A percentile compares a stretch with the other conserved stretches of the same genome.
phyloP scores from a whole-genome alignment of 129 eudicot genomes.

The Logfia minima region DNA sequence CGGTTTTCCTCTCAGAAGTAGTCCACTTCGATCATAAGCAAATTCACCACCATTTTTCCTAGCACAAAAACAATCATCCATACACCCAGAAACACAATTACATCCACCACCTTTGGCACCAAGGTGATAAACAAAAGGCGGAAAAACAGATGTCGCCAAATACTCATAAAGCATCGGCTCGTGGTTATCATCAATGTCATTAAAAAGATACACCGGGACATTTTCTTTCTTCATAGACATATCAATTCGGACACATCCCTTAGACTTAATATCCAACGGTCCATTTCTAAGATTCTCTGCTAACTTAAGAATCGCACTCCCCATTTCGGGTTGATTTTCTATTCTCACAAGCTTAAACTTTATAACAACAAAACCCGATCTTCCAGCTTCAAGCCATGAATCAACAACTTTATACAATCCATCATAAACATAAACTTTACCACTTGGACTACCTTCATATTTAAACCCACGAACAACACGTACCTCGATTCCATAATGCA shows the following conservation, averaged over 20 bases:
- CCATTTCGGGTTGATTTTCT: slow-evolving; percentile 70
- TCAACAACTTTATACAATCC: slow-evolving; percentile 59
- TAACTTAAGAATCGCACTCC: slow-evolving; percentile 48
- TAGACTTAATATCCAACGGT: slow-evolving; percentile 48
- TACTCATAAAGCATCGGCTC: slow-evolving; percentile 65
- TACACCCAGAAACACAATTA: slow-evolving; percentile 58
- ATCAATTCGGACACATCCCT: slow-evolving; percentile 54
- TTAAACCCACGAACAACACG: slow-evolving; percentile 41
- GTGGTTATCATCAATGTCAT: slow-evolving; percentile 57
- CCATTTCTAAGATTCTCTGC: slow-evolving; percentile 49
- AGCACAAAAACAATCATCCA: slow-evolving; percentile 58
- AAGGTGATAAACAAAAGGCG: slow-evolving; percentile 46
- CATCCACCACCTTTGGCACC: slow-evolving; percentile 45
- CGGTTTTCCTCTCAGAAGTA: slow-evolving; percentile 58
- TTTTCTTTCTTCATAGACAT: slow-evolving; percentile 60
- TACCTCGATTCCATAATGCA: slow-evolving; percentile 37
- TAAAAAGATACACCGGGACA: slow-evolving; percentile 56
- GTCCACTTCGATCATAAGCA: slow-evolving; percentile 65
- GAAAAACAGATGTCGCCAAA: slow-evolving; percentile 53
- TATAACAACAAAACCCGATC: slow-evolving; percentile 73
- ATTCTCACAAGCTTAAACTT: slow-evolving; percentile 65
- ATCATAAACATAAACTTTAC: slow-evolving; percentile 67
- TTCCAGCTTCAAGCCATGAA: slow-evolving; percentile 62
- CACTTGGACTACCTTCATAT: slow-evolving; percentile 42
- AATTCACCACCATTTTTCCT: slow-evolving; percentile 66